Evolutionary conservation across 169 alveolate genomes (phyloP).

Genomic region (Cryptosporidium parvum): DNA sequence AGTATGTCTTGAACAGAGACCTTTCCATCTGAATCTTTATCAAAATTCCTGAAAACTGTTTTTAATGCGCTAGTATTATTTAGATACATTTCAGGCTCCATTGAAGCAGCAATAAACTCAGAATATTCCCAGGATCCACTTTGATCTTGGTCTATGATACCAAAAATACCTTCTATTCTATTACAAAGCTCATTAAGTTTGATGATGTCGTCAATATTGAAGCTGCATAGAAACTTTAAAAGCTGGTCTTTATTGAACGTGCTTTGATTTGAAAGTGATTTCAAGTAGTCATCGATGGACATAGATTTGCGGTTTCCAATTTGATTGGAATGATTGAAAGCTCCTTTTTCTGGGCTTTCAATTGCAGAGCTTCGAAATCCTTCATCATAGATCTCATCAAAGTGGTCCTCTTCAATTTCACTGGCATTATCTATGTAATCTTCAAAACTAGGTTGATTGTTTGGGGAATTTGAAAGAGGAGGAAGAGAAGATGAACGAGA

Average conservation of each 20-base stretch:
- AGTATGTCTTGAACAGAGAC: slow-evolving; percentile 73
- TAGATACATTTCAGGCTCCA: slow-evolving; percentile 51
- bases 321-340: background rate
- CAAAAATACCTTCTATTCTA: slow-evolving; percentile 49
- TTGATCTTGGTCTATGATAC: slow-evolving; percentile 73
- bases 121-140: slow-evolving; percentile 75
- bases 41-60: slow-evolving; percentile 65
- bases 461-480: background rate
- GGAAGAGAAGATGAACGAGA: background rate
- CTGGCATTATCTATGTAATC: slow-evolving; percentile 46
- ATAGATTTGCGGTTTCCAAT: background rate
- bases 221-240: slow-evolving; percentile 15
- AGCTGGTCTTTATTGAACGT: background rate
- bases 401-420: slow-evolving; percentile 38
- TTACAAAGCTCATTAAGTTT: slow-evolving; percentile 56
- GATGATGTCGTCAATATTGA: slow-evolving; percentile 22
- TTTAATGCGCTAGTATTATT: slow-evolving; percentile 37
- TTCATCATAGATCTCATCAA: background rate
- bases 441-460: background rate
- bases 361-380: background rate
- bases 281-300: slow-evolving; percentile 17
- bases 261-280: background rate
- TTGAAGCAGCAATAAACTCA: slow-evolving; percentile 69
- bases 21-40: slow-evolving; percentile 71
- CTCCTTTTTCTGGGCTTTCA: background rate